Evolutionary conservation across 495 filamentous ascomycete genomes (phyloP), one percentile per base, ranked within the genome.

Genomic region (Penicillium desertorum): DNA sequence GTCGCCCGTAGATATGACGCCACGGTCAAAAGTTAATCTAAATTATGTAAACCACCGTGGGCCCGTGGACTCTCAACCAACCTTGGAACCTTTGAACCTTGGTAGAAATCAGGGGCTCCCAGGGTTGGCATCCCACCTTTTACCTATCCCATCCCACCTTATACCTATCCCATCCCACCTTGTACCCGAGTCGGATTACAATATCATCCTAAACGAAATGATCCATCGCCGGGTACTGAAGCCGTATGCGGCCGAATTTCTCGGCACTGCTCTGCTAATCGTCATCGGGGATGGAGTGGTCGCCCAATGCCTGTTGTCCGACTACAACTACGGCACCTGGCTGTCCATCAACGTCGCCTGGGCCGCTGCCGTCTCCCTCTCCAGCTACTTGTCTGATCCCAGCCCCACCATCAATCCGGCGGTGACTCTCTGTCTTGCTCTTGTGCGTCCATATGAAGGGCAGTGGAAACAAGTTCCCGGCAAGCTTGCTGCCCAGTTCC

Each of bases 291-390:
- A 73, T 57, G 71, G 71, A 16, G 71, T 73, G 0, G 71, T 73
- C 54, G 71, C 71, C 10, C 71, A 73, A 53, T 63, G 62, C 39
- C 48, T 73, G 32, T 60, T 73, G 20, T 73, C 71, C 29, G 66
- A 73, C 43, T 73, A 71, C 58, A 62, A 65, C 17, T 73, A 73
- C 53, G 71, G 71, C 47, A 73, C 71, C 57, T 73, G 71, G 71
- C 43, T 73, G 19, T 73, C 71, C 27, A 73, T 73, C 58, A 73
- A 73, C 54, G 36, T 73, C 7, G 66, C 71, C 37, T 73, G 71
- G 71, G 71, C 71, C 1, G 56, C 68, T n/a, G 65, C 71, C 0
- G 71, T 73, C 47, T 63, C 56, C 36, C 62, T 73, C 8, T 62
- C 71, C 0, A 62, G 65, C 46, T 73, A 68, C 37, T 23, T 73